Evolutionary conservation across 257 asterid genomes (phyloP).

Genomic region (Solanum clarkiae): DNA sequence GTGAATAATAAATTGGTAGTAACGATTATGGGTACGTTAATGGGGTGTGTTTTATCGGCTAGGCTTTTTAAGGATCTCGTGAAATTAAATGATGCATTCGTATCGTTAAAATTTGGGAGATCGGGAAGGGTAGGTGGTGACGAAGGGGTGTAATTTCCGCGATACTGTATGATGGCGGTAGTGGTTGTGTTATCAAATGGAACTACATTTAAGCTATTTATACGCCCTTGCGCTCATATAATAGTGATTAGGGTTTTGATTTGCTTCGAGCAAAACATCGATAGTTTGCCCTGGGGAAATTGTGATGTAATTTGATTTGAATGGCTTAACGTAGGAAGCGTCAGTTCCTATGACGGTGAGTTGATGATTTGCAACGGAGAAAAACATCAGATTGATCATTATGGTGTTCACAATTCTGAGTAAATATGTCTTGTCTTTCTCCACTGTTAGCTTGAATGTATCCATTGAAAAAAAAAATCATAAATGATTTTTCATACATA

Average conservation of each 20-base stretch:
- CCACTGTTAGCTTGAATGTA: slow-evolving; percentile 31
- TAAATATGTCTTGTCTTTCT: slow-evolving; percentile 33
- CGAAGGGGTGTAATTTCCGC: slow-evolving; percentile 17
- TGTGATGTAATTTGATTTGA: slow-evolving; percentile 22
- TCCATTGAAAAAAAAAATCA: slow-evolving; percentile 9
- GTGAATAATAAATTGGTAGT: slow-evolving; percentile 17
- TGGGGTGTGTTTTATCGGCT: slow-evolving; percentile 17
- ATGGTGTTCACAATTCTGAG: slow-evolving; percentile 43
- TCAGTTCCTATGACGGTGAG: slow-evolving; percentile 47
- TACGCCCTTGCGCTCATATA: slow-evolving; percentile 50
- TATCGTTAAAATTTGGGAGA: slow-evolving; percentile 30
- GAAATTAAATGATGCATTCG: slow-evolving; percentile 22
- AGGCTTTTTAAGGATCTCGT: slow-evolving; percentile 32
- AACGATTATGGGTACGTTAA: slow-evolving; percentile 23
- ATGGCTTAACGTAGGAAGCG: slow-evolving; percentile 39
- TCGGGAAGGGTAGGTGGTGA: slow-evolving; percentile 13
- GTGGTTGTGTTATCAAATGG: slow-evolving; percentile 36
- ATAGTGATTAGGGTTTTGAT: slow-evolving; percentile 32
- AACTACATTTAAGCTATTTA: neutral
- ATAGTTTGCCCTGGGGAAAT: slow-evolving; percentile 57
- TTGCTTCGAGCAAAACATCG: slow-evolving; percentile 37
- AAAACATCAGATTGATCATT: slow-evolving; percentile 46
- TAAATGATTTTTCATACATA: neutral
- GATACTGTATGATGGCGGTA: slow-evolving; percentile 33
- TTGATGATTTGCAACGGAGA: slow-evolving; percentile 30